Percentiles rank a stretch among this genome's conserved stretches.
Evolutionary conservation across 1,284 basidiomycete genomes (phyloP).

Genomic region (Cutaneotrichosporon sp.): DNA sequence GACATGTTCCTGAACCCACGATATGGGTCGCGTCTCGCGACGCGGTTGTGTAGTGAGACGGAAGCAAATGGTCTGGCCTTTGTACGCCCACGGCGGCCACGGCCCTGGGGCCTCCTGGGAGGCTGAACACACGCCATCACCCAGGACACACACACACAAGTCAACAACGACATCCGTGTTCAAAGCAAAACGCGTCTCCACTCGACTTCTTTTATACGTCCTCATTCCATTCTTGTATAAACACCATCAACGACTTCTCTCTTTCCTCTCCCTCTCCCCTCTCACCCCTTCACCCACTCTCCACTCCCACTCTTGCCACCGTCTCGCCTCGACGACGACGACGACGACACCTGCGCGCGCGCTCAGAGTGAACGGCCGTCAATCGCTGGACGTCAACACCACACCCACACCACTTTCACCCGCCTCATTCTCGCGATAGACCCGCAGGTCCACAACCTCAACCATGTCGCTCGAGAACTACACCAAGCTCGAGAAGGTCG

Average conservation of each 20-base stretch:
- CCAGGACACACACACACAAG: not conserved
- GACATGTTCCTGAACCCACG: no score
- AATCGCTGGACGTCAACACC: not conserved
- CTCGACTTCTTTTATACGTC: no score
- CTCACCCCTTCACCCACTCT: not conserved
- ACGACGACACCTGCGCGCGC: not conserved
- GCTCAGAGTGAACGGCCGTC: not conserved
- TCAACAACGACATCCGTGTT: not conserved
- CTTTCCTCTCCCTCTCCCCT: not conserved
- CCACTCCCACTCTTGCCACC: not conserved
- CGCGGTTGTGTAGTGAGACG: no score
- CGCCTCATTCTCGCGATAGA: not conserved
- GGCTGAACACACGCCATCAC: not conserved
- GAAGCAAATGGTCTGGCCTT: no score
- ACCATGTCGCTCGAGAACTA: conserved; percentile 49
- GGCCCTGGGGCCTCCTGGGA: not conserved
- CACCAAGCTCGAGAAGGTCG: conserved; percentile 77
- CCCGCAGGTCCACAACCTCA: not conserved
- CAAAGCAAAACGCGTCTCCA: not conserved
- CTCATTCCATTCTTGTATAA: no score
- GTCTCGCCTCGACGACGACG: not conserved
- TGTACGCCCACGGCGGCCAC: no score
- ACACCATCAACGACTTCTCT: no score
- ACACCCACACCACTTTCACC: not conserved
- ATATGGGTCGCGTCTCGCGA: no score